Evolutionary conservation across 306 rosid genomes (phyloP).

Genomic region (Castanea mollissima): DNA sequence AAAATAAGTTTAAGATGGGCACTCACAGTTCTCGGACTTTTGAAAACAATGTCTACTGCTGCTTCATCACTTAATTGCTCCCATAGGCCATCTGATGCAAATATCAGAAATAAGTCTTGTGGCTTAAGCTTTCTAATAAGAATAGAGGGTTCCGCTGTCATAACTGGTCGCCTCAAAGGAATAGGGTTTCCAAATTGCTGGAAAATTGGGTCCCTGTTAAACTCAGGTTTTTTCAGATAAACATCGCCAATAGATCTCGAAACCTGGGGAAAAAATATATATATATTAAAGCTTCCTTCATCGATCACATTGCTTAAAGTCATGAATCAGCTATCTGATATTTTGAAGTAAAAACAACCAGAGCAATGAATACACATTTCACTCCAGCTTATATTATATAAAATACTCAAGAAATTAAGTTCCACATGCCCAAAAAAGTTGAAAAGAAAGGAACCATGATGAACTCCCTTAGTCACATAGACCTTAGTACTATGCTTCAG

Average conservation of each 20-base stretch:
- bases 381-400: background rate
- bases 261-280: slow-evolving; percentile 49
- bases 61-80: slow-evolving; percentile 86
- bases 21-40: slow-evolving; percentile 90
- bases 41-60: slow-evolving; percentile 85
- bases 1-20: slow-evolving; percentile 1
- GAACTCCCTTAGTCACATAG: background rate
- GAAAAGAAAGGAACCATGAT: background rate
- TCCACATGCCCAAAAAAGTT: background rate
- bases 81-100: slow-evolving; percentile 99
- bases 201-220: slow-evolving; percentile 65
- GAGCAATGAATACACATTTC: background rate
- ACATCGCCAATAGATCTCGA: slow-evolving; percentile 95
- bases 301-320: slow-evolving; percentile 13
- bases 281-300: slow-evolving; percentile 6
- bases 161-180: slow-evolving; percentile 79
- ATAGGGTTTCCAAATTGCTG: slow-evolving; percentile 66
- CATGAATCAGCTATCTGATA: background rate
- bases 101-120: slow-evolving; percentile 82
- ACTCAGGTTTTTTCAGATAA: slow-evolving; percentile 85
- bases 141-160: slow-evolving; percentile 93
- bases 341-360: background rate
- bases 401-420: background rate
- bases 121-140: slow-evolving; percentile 61
- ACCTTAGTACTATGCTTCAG: background rate